These are phyloP conservation scores for Striga asiatica DNA, from an alignment of 257 asterid species.

Conservation along the genomic window DNA sequence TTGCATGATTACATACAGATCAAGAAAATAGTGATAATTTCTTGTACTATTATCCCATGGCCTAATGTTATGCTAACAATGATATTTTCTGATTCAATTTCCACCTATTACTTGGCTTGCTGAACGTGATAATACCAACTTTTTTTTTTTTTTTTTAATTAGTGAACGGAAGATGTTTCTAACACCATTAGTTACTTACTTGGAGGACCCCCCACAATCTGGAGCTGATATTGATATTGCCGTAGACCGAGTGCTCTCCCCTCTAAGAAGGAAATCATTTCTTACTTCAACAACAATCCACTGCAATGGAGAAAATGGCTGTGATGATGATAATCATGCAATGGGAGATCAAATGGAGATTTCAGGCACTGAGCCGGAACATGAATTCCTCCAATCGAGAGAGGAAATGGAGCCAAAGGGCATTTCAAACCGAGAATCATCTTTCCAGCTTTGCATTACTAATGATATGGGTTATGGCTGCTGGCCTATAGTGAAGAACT, in stretches of 20 bases:
- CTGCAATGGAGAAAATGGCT: constrained; percentile 30
- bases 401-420: constrained; percentile 40
- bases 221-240: constrained; percentile 67
- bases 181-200: constrained; percentile 70
- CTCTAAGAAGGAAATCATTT: constrained; percentile 45
- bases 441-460: constrained; percentile 57
- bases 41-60: too few species aligned
- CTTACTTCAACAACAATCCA: constrained; percentile 19
- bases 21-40: too few species aligned
- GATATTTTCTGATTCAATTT: neutral
- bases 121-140: constrained; percentile 12
- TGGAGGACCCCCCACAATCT: constrained; percentile 65
- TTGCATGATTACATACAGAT: too few species aligned
- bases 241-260: constrained; percentile 49
- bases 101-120: constrained; percentile 15
- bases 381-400: constrained; percentile 19
- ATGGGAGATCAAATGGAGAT: constrained; percentile 24
- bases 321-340: constrained; percentile 17
- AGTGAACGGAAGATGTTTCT: constrained; percentile 80
- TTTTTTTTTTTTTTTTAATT: constrained; percentile 19
- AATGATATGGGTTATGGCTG: constrained; percentile 55
- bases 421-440: constrained; percentile 39
- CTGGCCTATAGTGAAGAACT: constrained; percentile 53
- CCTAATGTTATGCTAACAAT: neutral
- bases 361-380: constrained; percentile 26